These are phyloP conservation scores for Spencermartinsiella europaea DNA, from an alignment of 805 yeast genomes.

Conservation along the genomic window DNA sequence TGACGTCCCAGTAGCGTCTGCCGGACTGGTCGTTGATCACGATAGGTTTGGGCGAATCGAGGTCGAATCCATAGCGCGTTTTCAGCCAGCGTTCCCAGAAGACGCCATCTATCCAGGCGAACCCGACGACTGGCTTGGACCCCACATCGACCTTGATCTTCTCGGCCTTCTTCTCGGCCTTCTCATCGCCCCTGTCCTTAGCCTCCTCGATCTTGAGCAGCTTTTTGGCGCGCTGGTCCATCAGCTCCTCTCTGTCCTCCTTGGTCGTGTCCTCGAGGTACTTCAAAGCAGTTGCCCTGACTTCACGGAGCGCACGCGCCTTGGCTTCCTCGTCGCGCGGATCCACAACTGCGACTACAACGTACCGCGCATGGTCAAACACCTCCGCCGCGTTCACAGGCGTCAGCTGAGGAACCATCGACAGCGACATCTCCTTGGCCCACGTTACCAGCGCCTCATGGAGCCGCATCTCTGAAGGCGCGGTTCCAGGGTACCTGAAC, in stretches of 20 bases:
- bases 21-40: conserved; percentile 27
- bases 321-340: conserved; percentile 23
- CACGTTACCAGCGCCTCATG: conserved; percentile 25
- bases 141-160: conserved; percentile 23
- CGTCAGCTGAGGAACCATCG: conserved; percentile 33
- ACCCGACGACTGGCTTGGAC: conserved; percentile 26
- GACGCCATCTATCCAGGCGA: conserved; percentile 34
- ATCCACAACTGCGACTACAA: conserved; percentile 31
- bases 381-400: conserved; percentile 32
- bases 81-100: conserved; percentile 33
- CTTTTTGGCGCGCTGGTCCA: conserved; percentile 27
- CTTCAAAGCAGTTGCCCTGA: conserved; percentile 29
- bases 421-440: conserved; percentile 33
- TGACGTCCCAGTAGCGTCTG: conserved; percentile 30
- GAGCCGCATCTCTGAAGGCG: conserved; percentile 33
- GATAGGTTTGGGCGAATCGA: conserved; percentile 15
- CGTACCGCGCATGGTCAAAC: conserved; percentile 25
- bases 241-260: conserved; percentile 24
- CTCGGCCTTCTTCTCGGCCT: conserved; percentile 28
- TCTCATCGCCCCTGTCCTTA: conserved; percentile 27
- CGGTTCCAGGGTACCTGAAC: conserved; percentile 25
- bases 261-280: conserved; percentile 22
- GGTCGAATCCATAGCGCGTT: conserved; percentile 22
- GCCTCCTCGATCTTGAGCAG: conserved; percentile 31
- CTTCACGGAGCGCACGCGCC: conserved; percentile 24